Percentiles rank a stretch among this genome's conserved stretches.
Conservation (phyloP, 75 land plant genomes). For the Pinus tabuliformis region DNA sequence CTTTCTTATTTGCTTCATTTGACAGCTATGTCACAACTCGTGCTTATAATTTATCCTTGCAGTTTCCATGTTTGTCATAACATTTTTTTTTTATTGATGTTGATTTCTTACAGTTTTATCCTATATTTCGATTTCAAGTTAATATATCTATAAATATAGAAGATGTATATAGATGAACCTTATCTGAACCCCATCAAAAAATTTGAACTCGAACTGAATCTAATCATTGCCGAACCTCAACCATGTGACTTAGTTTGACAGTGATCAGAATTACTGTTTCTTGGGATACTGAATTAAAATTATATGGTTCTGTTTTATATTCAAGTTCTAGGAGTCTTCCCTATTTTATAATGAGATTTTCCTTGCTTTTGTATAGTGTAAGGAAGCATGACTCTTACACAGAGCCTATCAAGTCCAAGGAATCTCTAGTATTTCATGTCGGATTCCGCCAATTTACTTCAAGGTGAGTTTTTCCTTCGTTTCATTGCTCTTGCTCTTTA, state of each 20-base stretch:
- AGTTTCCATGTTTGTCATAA: no score
- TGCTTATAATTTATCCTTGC: no score
- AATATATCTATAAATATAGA: no score
- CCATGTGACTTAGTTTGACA: background rate
- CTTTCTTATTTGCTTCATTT: background rate
- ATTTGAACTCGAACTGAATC: no score
- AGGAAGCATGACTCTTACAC: constrained; percentile 75
- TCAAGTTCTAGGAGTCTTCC: background rate
- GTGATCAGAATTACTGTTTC: background rate
- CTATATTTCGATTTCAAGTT: no score
- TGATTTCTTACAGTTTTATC: no score
- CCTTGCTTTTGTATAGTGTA: constrained; percentile 52
- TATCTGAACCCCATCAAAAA: no score
- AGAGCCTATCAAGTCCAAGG: constrained; percentile 88
- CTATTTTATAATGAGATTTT: constrained; percentile 1
- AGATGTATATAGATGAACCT: no score
- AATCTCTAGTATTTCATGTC: constrained; percentile 73
- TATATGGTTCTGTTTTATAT: constrained; percentile 1
- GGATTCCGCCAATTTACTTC: constrained; percentile 83
- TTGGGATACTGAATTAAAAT: background rate
- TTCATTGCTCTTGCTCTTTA: background rate
- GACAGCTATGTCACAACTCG: no score
- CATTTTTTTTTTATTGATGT: no score
- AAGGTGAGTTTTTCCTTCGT: constrained; percentile 41
- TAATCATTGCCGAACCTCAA: no score